Evolutionary conservation across 768 basidiomycete genomes (phyloP).

Genomic region (Amanita molliuscula): DNA sequence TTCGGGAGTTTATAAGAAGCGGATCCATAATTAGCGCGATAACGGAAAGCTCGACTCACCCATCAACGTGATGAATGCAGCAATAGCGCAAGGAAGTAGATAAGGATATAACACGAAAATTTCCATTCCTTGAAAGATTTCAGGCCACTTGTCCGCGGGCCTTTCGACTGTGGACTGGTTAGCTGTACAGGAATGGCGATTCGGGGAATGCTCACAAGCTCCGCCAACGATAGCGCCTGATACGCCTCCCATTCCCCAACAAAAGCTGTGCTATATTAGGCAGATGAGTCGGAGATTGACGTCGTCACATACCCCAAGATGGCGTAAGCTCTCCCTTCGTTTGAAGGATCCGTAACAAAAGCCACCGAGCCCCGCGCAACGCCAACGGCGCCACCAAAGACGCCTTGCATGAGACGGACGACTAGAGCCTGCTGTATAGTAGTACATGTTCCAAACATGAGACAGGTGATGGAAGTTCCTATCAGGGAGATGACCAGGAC

Average conservation of each 20-base stretch:
- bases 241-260: slow-evolving; percentile 96
- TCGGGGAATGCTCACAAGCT: slow-evolving; percentile 42
- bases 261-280: slow-evolving; percentile 45
- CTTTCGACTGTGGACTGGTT: slow-evolving; percentile 51
- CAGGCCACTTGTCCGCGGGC: slow-evolving; percentile 82
- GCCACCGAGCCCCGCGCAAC: slow-evolving; percentile 86
- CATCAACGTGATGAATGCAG: slow-evolving; percentile 62
- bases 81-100: slow-evolving; percentile 76
- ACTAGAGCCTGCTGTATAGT: slow-evolving; percentile 72
- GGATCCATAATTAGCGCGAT: slow-evolving; percentile 5
- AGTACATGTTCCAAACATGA: slow-evolving; percentile 69
- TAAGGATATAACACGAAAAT: slow-evolving; percentile 83
- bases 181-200: background rate
- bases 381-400: slow-evolving; percentile 90
- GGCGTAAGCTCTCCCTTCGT: slow-evolving; percentile 92
- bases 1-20: slow-evolving; percentile 3
- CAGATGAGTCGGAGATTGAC: slow-evolving; percentile 2
- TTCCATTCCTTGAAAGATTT: slow-evolving; percentile 49
- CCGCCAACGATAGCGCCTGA: slow-evolving; percentile 82
- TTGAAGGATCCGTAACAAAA: slow-evolving; percentile 81
- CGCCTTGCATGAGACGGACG: slow-evolving; percentile 81
- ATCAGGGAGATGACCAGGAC: slow-evolving; percentile 81
- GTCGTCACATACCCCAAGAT: slow-evolving; percentile 58
- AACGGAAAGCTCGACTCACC: slow-evolving; percentile 30
- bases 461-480: slow-evolving; percentile 74